These are phyloP conservation scores for Condylostoma magnum DNA, from an alignment of 169 alveolate species.

Conservation along the genomic window DNA sequence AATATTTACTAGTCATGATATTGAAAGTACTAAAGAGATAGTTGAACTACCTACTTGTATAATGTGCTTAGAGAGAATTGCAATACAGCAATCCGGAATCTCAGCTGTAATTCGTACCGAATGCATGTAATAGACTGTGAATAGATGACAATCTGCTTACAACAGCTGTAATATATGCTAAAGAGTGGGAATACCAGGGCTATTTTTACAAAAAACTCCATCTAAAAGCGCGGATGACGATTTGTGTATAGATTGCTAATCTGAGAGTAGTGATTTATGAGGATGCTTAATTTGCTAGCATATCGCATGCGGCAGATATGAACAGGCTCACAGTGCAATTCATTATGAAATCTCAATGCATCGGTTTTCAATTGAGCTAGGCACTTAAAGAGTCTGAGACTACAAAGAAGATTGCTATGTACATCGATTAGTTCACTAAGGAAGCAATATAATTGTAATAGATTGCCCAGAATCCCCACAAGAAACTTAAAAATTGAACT, in stretches of 20 bases:
- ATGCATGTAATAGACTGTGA: background rate
- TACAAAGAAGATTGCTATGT: slow-evolving; percentile 73
- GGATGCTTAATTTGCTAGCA: slow-evolving; percentile 74
- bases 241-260: no score
- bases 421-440: slow-evolving; percentile 56
- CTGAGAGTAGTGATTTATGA: slow-evolving; percentile 54
- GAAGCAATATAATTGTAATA: slow-evolving; percentile 31
- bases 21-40: background rate
- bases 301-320: slow-evolving; percentile 75
- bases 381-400: slow-evolving; percentile 73
- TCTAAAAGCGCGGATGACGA: slow-evolving; percentile 8
- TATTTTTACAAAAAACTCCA: background rate
- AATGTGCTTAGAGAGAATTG: slow-evolving; percentile 57
- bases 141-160: background rate
- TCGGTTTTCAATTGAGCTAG: slow-evolving; percentile 63
- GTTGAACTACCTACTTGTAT: slow-evolving; percentile 62
- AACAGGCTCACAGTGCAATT: slow-evolving; percentile 63
- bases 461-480: slow-evolving; percentile 20
- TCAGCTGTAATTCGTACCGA: slow-evolving; percentile 20
- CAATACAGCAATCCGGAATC: slow-evolving; percentile 46
- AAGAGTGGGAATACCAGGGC: background rate
- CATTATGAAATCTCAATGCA: slow-evolving; percentile 62
- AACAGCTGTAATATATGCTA: slow-evolving; percentile 12
- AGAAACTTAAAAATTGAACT: background rate
- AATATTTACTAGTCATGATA: background rate